Base-by-base conservation (phyloP, 768 basidiomycete genomes). In the Lentinula raphanica region DNA sequence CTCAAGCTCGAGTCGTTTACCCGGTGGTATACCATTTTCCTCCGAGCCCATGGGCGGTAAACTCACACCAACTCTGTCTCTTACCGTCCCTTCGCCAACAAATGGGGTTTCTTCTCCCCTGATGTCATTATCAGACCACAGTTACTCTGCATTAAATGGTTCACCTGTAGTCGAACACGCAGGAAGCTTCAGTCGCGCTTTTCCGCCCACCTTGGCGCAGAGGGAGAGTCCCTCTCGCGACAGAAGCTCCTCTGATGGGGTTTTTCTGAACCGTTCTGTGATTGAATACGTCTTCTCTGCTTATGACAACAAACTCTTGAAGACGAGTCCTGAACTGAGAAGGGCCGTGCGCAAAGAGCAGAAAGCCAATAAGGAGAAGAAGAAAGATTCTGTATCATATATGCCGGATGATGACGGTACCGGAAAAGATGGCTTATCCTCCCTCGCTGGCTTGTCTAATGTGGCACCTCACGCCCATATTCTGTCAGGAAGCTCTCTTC, bases 211-310 rank as follows among this genome's bases (percentile, higher is more conserved):
- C n/a, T n/a, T n/a, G n/a, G n/a, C n/a, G n/a, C n/a, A n/a, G n/a
- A n/a, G n/a, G 17, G 49, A 50, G 39, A 63, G 58, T 35, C 46
- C 65, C 25, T 65, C 67, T 40, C 21, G 67, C 45, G 40, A 60
- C 12, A 60, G 62, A 19, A 13, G 61, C 29, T 38, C 35, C 11
- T 11, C 54, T 23, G 32, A 57, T 17, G 19, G 45, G 19, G 50
- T 65, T 36, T 73, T 71, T 55, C 77, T 82, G 31, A 79, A 74
- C 8, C 77, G 72, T 51, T 68, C 77, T 17, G 64, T 83, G 31
- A 70, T 86, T 17, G 74, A 81, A 36, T 58, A 70, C 25, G 80
- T 88, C 51, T 66, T 73, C 40, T 50, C 71, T 0, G 74, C 80
- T 5, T 83, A 85, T 66, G 80, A 82, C 31, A 73, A 72, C 60